Evolutionary conservation across 2,329 filamentous ascomycete genomes (phyloP).

Genomic region (Trichoderma aggressivum): DNA sequence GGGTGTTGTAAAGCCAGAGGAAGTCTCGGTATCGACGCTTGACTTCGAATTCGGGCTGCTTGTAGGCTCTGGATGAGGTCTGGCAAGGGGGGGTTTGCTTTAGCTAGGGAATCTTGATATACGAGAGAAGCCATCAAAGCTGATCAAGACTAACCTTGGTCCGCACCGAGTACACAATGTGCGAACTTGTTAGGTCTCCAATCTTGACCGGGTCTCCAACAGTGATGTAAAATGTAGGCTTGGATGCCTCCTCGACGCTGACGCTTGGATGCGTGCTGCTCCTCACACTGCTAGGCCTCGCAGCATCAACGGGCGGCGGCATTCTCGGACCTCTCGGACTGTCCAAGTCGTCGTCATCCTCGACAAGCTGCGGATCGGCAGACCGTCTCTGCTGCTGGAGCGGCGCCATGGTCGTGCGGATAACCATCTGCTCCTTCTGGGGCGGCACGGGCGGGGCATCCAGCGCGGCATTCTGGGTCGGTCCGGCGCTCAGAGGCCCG

Average conservation of each 20-base stretch:
- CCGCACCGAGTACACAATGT: constrained; percentile 94
- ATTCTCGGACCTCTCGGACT: constrained; percentile 53
- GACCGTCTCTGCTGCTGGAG: constrained; percentile 43
- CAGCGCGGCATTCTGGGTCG: constrained; percentile 44
- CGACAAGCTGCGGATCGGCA: constrained; percentile 62
- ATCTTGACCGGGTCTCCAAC: constrained; percentile 98
- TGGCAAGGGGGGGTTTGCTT: constrained; percentile 33
- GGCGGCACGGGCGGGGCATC: constrained; percentile 66
- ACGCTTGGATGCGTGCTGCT: constrained; percentile 69
- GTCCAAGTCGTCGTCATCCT: constrained; percentile 63
- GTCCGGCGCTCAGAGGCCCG: constrained; percentile 68
- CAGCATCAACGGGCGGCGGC: constrained; percentile 62
- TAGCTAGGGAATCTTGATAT: not conserved
- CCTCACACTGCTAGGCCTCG: constrained; percentile 50
- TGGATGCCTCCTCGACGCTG: constrained; percentile 87
- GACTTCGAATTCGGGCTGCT: constrained; percentile 86
- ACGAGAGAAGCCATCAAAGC: not conserved
- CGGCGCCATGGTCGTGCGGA: constrained; percentile 55
- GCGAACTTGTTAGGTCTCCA: constrained; percentile 91
- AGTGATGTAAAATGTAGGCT: constrained; percentile 83
- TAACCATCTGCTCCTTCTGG: constrained; percentile 62
- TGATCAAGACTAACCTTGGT: constrained; percentile 65
- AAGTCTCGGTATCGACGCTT: constrained; percentile 95
- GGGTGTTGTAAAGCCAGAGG: constrained; percentile 91
- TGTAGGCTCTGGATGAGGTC: constrained; percentile 96